Conservation (phyloP, 2,329 filamentous ascomycete species). For the Sclerotinia nivalis region DNA sequence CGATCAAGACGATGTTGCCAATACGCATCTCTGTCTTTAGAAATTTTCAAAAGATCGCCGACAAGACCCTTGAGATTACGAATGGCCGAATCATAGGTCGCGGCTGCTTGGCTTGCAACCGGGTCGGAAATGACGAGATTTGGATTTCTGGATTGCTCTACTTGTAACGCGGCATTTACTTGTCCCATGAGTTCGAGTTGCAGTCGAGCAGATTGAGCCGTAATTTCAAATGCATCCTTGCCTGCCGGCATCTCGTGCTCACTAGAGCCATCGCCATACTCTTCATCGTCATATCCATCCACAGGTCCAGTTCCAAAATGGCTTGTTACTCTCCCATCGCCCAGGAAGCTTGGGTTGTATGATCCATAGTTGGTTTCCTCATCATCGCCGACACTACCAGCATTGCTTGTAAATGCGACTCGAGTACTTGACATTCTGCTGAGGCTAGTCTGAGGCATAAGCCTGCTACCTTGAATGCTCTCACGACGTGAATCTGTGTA, state of each 20-base stretch:
- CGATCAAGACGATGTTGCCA: constrained; percentile 95
- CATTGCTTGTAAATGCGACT: constrained; percentile 39
- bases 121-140: constrained; percentile 73
- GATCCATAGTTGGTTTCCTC: constrained; percentile 53
- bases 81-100: constrained; percentile 87
- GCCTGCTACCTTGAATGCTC: constrained; percentile 45
- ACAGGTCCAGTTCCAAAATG: constrained; percentile 29
- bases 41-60: constrained; percentile 86
- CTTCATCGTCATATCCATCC: constrained; percentile 68
- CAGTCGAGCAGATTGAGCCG: constrained; percentile 88
- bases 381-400: constrained; percentile 52
- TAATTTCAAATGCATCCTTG: constrained; percentile 96
- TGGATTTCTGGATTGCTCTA: constrained; percentile 70
- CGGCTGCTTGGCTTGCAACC: constrained; percentile 72
- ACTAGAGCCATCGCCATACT: constrained; percentile 78
- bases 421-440: constrained; percentile 35
- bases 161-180: constrained; percentile 78
- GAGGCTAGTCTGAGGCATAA: constrained; percentile 34
- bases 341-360: constrained; percentile 56
- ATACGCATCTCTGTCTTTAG: constrained; percentile 89
- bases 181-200: constrained; percentile 88
- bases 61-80: constrained; percentile 82
- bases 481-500: constrained; percentile 46
- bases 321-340: constrained; percentile 40
- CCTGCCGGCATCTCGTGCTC: constrained; percentile 73